A percentile compares a stretch with the other conserved stretches of the same genome.
These are phyloP conservation scores for Aphanomyces invadans DNA, from an alignment of 352 stramenopile genomes.

Conservation along the genomic window DNA sequence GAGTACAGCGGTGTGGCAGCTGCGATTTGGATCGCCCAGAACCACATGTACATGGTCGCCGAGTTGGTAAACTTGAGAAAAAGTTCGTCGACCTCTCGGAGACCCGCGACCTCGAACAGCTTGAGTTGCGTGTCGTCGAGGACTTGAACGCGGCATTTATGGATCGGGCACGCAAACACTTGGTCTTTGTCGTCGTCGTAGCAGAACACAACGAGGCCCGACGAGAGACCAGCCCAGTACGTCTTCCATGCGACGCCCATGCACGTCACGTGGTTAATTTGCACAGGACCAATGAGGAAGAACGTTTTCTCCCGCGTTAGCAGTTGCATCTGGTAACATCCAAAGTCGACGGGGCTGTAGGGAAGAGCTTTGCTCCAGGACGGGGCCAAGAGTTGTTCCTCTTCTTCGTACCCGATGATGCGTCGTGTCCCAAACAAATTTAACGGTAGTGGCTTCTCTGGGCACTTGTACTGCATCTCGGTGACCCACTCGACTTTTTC, in stretches of 20 bases:
- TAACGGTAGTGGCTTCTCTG: neutral
- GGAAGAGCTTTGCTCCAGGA: conserved; percentile 4
- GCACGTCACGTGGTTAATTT: conserved; percentile 18
- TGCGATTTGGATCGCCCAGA: conserved; percentile 17
- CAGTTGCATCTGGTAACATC: conserved; percentile 3
- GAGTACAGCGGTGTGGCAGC: conserved; percentile 5
- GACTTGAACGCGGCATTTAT: conserved; percentile 19
- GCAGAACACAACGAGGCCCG: neutral
- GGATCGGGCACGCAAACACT: conserved; percentile 16
- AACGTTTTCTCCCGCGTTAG: neutral
- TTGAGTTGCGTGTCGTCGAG: conserved; percentile 14
- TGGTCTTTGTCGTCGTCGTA: conserved; percentile 7
- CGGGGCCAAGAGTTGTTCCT: conserved; percentile 13
- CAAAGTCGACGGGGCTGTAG: conserved; percentile 21
- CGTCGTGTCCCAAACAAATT: conserved; percentile 10
- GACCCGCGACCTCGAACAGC: conserved; percentile 16
- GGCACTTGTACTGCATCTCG: conserved; percentile 11
- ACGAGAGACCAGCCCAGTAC: conserved; percentile 13
- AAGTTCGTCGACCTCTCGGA: conserved; percentile 18
- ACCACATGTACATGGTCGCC: conserved; percentile 15
- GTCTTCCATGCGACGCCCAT: conserved; percentile 18
- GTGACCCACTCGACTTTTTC: neutral
- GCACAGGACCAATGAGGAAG: conserved; percentile 7
- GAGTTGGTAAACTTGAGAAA: conserved; percentile 20
- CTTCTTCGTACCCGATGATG: conserved; percentile 17